A percentile compares a stretch with the other conserved stretches of the same genome.
Conservation (phyloP, 2,329 filamentous ascomycete species). For the Neopestalotiopsis sp. region DNA sequence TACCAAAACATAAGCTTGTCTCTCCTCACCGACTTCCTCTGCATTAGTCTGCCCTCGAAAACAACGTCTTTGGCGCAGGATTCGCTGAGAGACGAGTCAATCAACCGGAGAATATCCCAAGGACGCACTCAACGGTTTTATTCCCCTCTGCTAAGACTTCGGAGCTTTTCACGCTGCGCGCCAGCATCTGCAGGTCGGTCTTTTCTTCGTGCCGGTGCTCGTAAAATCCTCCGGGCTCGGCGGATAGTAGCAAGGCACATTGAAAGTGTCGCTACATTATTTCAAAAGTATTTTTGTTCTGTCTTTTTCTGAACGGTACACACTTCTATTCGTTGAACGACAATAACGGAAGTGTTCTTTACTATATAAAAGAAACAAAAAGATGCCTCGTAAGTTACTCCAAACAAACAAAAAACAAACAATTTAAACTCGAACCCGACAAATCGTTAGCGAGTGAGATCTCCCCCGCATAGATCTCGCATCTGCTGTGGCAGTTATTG, state of each 20-base stretch:
- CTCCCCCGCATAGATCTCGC: constrained; percentile 9
- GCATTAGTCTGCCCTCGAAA: not conserved
- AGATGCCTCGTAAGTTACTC: constrained; percentile 11
- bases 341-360: too few species aligned
- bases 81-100: not conserved
- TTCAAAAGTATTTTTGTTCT: not conserved
- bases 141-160: not conserved
- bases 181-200: not conserved
- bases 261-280: not conserved
- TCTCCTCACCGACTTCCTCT: not conserved
- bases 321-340: too few species aligned
- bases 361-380: not conserved
- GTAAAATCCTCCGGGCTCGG: not conserved
- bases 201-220: not conserved
- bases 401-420: not conserved
- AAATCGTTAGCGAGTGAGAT: constrained; percentile 9
- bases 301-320: too few species aligned
- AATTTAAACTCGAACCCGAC: constrained; percentile 2
- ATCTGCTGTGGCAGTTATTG: constrained; percentile 5
- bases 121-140: not conserved
- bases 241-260: not conserved
- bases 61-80: not conserved
- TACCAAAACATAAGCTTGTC: not conserved
- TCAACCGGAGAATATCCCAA: not conserved
- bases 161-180: not conserved